Conservation (phyloP, 1,284 basidiomycete species). For the Abortiporus biennis region DNA sequence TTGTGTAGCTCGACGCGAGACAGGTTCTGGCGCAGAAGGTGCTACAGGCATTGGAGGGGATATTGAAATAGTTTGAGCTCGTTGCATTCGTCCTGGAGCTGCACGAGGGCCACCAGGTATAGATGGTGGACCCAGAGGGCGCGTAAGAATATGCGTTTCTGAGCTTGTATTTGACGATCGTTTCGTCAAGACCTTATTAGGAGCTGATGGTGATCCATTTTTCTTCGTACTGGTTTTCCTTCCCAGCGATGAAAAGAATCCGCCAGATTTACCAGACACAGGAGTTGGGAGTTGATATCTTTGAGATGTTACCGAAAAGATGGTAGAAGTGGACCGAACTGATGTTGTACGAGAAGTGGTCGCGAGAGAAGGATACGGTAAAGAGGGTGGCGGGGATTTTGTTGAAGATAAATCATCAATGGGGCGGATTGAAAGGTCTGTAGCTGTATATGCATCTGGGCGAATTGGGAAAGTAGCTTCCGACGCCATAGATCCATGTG, state of each 20-base stretch:
- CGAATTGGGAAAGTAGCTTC: constrained; percentile 75
- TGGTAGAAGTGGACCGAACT: constrained; percentile 20
- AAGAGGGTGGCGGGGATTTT: constrained; percentile 47
- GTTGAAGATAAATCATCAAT: constrained; percentile 40
- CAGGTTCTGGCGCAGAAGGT: constrained; percentile 6
- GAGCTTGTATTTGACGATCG: constrained; percentile 31
- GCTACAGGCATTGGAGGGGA: constrained; percentile 29
- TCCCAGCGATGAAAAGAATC: constrained; percentile 72
- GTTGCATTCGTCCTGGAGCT: constrained; percentile 51
- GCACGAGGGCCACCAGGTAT: constrained; percentile 76
- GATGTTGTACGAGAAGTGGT: constrained; percentile 16
- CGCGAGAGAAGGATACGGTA: constrained; percentile 72
- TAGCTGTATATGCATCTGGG: constrained; percentile 68
- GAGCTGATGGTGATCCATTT: constrained; percentile 23
- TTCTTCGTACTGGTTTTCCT: constrained; percentile 58
- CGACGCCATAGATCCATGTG: constrained; percentile 64
- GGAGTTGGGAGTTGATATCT: constrained; percentile 25
- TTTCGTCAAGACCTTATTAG: constrained; percentile 35
- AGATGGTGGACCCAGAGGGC: constrained; percentile 27
- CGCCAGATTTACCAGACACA: constrained; percentile 36
- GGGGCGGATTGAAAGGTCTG: constrained; percentile 54
- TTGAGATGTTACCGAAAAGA: constrained; percentile 25
- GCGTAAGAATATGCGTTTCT: too few relatives aligned
- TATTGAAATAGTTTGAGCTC: constrained; percentile 61
- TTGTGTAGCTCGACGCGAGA: constrained; percentile 19